These are phyloP conservation scores for Chaetomium olivaceum DNA, from an alignment of 2,329 filamentous ascomycete species.

Conservation along the genomic window DNA sequence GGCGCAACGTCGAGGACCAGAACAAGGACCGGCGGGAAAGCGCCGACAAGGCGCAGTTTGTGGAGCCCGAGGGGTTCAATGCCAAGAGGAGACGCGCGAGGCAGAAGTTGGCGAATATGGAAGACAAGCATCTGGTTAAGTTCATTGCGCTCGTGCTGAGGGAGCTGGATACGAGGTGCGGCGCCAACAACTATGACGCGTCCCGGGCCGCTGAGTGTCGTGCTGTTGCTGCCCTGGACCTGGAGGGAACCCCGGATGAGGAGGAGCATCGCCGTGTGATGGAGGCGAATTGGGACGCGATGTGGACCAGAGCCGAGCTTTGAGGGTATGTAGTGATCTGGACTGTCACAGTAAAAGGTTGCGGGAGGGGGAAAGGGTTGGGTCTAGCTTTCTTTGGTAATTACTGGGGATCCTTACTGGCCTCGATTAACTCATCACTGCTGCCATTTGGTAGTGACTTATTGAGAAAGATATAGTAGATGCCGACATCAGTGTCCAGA, in stretches of 20 bases:
- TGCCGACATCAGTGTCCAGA: too few relatives aligned
- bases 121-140: neutral
- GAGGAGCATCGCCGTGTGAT: neutral
- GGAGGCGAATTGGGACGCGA: neutral
- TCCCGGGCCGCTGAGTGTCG: neutral
- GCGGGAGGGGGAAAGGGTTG: neutral
- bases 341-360: neutral
- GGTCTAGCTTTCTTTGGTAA: neutral
- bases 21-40: neutral
- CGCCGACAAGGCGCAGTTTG: neutral
- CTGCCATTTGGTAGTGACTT: neutral
- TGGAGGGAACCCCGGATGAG: neutral
- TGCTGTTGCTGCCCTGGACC: neutral
- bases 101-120: neutral
- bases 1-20: constrained; percentile 15
- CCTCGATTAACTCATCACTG: neutral
- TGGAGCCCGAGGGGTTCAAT: constrained; percentile 1
- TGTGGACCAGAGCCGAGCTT: neutral
- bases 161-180: constrained; percentile 8
- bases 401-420: neutral
- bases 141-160: neutral
- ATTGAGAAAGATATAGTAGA: too few relatives aligned
- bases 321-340: neutral
- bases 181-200: neutral
- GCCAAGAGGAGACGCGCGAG: neutral